phyloP scores from a whole-genome alignment of 345 rosid species.

The Sisymbrium irio region DNA sequence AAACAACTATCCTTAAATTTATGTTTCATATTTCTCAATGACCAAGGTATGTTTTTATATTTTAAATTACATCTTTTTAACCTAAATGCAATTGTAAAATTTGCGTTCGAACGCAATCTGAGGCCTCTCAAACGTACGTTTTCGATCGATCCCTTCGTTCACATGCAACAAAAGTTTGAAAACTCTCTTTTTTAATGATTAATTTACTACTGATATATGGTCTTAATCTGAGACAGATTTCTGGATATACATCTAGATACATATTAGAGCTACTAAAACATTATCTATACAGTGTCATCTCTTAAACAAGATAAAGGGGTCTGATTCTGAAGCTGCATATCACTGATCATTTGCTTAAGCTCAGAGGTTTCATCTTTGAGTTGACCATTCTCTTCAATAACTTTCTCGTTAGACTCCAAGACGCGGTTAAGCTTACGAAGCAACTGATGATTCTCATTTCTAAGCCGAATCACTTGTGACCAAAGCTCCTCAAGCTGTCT shows the following conservation, averaged over 20 bases:
- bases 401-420: slow-evolving; percentile 55
- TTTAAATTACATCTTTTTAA: too few relatives aligned
- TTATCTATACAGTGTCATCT: slow-evolving; percentile 39
- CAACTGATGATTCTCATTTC: slow-evolving; percentile 75
- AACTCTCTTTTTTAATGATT: not conserved
- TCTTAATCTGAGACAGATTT: not conserved
- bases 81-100: not conserved
- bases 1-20: not conserved
- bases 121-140: not conserved
- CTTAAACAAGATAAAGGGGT: slow-evolving; percentile 48
- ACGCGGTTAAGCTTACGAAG: slow-evolving; percentile 58
- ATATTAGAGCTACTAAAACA: not conserved
- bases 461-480: slow-evolving; percentile 78
- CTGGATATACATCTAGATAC: not conserved
- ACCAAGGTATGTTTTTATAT: not conserved
- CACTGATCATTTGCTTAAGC: slow-evolving; percentile 61
- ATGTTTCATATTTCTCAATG: too few relatives aligned
- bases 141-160: not conserved
- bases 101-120: not conserved
- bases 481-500: slow-evolving; percentile 83
- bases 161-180: not conserved
- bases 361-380: slow-evolving; percentile 66
- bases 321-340: slow-evolving; percentile 46
- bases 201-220: not conserved
- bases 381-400: slow-evolving; percentile 57